Percentiles rank a stretch among this genome's conserved stretches.
phyloP scores from a whole-genome alignment of 2,329 filamentous ascomycete genomes.

The Fusarium kyushuense region DNA sequence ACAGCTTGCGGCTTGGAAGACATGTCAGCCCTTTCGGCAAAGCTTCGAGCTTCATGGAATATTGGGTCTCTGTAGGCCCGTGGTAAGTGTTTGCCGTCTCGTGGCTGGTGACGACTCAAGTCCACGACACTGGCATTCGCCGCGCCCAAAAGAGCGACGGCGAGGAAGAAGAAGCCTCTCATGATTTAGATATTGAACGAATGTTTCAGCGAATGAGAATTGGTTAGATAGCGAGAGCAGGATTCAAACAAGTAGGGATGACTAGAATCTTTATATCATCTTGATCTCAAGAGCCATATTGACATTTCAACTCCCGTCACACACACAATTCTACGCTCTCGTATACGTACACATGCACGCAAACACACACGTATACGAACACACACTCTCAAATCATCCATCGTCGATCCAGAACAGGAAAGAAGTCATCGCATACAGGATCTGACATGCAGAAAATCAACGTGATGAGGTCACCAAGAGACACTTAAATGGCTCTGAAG shows the following conservation, averaged over 20 bases:
- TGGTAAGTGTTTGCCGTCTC: neutral
- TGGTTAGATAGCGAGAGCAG: too few species aligned
- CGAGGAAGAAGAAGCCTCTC: constrained; percentile 31
- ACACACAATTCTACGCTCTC: neutral
- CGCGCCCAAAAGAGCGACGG: constrained; percentile 18
- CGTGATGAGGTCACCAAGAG: constrained; percentile 21
- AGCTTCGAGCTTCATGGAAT: neutral
- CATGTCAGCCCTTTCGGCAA: neutral
- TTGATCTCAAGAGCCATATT: too few species aligned
- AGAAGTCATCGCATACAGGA: constrained; percentile 6
- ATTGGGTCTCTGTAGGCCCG: neutral
- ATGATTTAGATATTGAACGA: constrained; percentile 19
- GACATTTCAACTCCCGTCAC: neutral
- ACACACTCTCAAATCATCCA: neutral
- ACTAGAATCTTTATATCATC: neutral
- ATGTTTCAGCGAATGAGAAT: constrained; percentile 17
- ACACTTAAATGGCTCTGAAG: neutral
- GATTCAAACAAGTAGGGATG: neutral
- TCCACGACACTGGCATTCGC: constrained; percentile 24
- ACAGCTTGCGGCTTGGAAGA: neutral
- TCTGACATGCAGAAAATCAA: constrained; percentile 15
- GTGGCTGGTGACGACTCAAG: neutral
- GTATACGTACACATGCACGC: neutral
- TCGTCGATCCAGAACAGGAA: neutral
- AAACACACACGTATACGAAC: neutral